Conservation (phyloP, 192 early-diverging fungal genomes). For the Coemansia sp. region DNA sequence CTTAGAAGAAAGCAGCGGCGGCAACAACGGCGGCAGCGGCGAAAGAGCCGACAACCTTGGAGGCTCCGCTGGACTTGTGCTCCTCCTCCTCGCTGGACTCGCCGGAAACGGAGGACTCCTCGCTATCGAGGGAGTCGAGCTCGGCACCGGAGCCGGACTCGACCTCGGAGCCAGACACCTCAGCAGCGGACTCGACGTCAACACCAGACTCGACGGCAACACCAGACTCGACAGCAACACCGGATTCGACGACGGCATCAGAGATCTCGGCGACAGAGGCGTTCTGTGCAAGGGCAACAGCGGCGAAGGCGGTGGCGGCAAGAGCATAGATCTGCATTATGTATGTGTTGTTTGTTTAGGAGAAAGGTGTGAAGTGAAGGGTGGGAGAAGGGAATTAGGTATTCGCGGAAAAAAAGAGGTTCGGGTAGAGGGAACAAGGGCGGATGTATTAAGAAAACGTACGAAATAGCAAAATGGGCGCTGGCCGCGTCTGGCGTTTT, state of each 20-base stretch:
- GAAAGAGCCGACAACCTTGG: constrained; percentile 31
- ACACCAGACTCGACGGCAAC: constrained; percentile 11
- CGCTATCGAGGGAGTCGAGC: constrained; percentile 5
- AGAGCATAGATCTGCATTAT: constrained; percentile 50
- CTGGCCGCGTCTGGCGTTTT: not conserved
- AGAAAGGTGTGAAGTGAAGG: constrained; percentile 2
- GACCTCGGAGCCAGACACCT: not conserved
- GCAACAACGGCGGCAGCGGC: constrained; percentile 40
- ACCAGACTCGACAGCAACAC: constrained; percentile 8
- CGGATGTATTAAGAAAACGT: not conserved
- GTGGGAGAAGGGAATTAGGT: not conserved
- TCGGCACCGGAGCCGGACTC: constrained; percentile 1
- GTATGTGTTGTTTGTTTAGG: not conserved
- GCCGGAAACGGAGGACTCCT: not conserved
- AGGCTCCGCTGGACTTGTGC: constrained; percentile 31
- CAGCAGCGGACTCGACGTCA: constrained; percentile 20
- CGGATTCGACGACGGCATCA: constrained; percentile 8
- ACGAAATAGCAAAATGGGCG: not conserved
- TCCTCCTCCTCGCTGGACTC: constrained; percentile 1
- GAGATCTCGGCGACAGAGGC: constrained; percentile 10
- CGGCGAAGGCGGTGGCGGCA: constrained; percentile 31
- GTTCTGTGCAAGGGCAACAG: constrained; percentile 32
- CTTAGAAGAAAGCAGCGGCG: constrained; percentile 50
- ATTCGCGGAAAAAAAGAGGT: constrained; percentile 1
- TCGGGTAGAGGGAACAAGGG: not conserved